Conservation (phyloP, 2,329 filamentous ascomycete genomes). For the Calycina marina region DNA sequence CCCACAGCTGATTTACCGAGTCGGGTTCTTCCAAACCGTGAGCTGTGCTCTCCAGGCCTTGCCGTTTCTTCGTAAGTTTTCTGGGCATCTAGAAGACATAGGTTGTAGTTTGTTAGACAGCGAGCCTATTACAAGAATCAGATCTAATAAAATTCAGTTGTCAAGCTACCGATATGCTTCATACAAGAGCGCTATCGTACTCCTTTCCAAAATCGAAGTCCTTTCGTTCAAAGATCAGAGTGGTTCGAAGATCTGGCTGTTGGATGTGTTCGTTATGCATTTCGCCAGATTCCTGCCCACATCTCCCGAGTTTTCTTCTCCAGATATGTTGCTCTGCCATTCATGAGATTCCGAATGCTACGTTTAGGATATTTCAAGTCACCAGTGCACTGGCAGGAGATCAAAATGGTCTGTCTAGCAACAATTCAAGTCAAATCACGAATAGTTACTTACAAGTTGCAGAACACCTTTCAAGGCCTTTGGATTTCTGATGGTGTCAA, state of each 20-base stretch:
- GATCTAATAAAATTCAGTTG: slow-evolving; percentile 27
- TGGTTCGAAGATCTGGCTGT: slow-evolving; percentile 66
- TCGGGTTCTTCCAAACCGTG: slow-evolving; percentile 45
- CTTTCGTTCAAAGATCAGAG: slow-evolving; percentile 55
- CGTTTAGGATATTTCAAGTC: slow-evolving; percentile 51
- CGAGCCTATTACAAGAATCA: background rate
- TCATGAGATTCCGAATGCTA: slow-evolving; percentile 61
- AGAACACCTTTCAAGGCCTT: slow-evolving; percentile 43
- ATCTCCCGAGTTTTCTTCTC: slow-evolving; percentile 68
- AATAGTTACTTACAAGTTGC: slow-evolving; percentile 9
- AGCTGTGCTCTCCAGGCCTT: slow-evolving; percentile 44
- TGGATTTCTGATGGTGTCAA: slow-evolving; percentile 52
- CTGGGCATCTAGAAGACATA: no score
- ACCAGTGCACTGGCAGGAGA: slow-evolving; percentile 49
- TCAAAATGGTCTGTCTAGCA: slow-evolving; percentile 31
- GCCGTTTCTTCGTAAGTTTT: slow-evolving; percentile 50
- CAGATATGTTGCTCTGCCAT: slow-evolving; percentile 57
- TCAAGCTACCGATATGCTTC: slow-evolving; percentile 43
- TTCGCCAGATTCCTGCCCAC: slow-evolving; percentile 51
- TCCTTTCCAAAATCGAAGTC: slow-evolving; percentile 33
- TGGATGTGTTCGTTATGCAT: slow-evolving; percentile 64
- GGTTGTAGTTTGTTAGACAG: no score
- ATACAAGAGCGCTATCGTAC: slow-evolving; percentile 41
- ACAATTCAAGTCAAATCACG: slow-evolving; percentile 5
- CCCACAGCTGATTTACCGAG: slow-evolving; percentile 55